These are phyloP conservation scores for Tolypocladium endophyticum DNA, from an alignment of 2,329 filamentous ascomycete genomes.

Conservation along the genomic window DNA sequence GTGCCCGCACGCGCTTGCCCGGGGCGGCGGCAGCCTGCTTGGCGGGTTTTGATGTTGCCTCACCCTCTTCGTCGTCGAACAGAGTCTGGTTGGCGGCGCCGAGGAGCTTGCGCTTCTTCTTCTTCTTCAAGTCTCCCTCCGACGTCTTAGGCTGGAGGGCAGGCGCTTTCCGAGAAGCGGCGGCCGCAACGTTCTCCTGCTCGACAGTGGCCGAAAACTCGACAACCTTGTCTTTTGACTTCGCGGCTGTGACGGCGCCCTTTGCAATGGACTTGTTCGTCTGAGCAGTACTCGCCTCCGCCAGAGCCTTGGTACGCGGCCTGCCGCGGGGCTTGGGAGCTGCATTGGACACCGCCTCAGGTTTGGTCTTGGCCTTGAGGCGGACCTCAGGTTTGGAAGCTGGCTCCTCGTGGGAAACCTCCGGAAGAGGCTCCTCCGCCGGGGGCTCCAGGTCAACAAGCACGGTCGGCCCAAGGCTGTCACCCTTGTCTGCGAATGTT, in stretches of 20 bases:
- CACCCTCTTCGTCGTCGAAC: conserved; percentile 53
- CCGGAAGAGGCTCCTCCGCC: conserved; percentile 13
- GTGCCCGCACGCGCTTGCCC: conserved; percentile 4
- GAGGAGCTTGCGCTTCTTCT: conserved; percentile 66
- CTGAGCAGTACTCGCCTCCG: conserved; percentile 33
- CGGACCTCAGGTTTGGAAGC: conserved; percentile 5
- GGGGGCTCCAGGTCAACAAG: conserved; percentile 23
- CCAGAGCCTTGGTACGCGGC: conserved; percentile 32
- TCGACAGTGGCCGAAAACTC: conserved; percentile 23
- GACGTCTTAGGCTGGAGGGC: conserved; percentile 5
- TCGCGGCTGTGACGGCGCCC: conserved; percentile 14
- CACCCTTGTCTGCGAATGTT: conserved; percentile 7
- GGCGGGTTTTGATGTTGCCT: conserved; percentile 30
- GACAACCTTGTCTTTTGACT: conserved; percentile 27
- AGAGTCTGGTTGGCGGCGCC: conserved; percentile 53
- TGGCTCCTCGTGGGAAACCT: not conserved
- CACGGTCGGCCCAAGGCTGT: conserved; percentile 2
- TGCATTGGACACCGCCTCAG: conserved; percentile 6
- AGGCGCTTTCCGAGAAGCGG: conserved; percentile 5
- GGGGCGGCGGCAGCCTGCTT: conserved; percentile 1
- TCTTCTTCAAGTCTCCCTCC: conserved; percentile 40
- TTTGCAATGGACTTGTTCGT: conserved; percentile 28
- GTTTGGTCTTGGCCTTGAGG: conserved; percentile 3
- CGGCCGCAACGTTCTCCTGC: conserved; percentile 17
- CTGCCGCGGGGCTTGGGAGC: conserved; percentile 31